Percentiles rank a stretch among this genome's conserved stretches.
These are phyloP conservation scores for Gossypium gossypioides DNA, from an alignment of 441 rosid species.

Conservation along the genomic window DNA sequence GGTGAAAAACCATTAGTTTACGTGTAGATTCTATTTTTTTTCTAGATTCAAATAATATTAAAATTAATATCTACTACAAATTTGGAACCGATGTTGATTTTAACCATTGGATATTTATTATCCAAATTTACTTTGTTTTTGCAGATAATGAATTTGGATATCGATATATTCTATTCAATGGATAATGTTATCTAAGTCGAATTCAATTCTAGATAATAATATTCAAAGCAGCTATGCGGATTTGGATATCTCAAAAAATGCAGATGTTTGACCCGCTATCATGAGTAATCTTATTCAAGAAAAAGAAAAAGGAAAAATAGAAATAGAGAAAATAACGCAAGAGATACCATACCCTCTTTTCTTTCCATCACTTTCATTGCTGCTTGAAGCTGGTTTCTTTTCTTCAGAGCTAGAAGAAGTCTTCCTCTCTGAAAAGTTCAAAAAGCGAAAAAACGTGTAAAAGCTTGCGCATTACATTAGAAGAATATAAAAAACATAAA, in stretches of 20 bases:
- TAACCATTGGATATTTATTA: too few relatives aligned
- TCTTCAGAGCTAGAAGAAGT: constrained; percentile 42
- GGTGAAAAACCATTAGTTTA: neutral
- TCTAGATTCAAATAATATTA: too few relatives aligned
- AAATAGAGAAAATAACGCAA: neutral
- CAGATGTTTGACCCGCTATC: too few relatives aligned
- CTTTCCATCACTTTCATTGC: constrained; percentile 39
- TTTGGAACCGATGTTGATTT: too few relatives aligned
- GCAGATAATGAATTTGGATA: too few relatives aligned
- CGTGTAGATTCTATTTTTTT: neutral
- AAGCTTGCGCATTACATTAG: neutral
- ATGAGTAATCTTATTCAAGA: neutral
- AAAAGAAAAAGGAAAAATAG: constrained; percentile 5
- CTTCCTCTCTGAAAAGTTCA: constrained; percentile 36
- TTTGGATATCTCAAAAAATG: neutral
- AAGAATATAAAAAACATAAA: too few relatives aligned
- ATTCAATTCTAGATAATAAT: too few relatives aligned
- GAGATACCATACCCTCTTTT: constrained; percentile 55
- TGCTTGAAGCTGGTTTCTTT: constrained; percentile 36
- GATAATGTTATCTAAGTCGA: too few relatives aligned
- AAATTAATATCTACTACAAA: too few relatives aligned
- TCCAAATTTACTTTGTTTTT: too few relatives aligned
- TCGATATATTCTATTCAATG: too few relatives aligned
- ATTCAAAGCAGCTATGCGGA: neutral
- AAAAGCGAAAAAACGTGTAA: neutral